Evolutionary conservation across 495 filamentous ascomycete species (phyloP), one percentile per base, ranked within the genome.

Genomic region (Rhypophila decipiens): DNA sequence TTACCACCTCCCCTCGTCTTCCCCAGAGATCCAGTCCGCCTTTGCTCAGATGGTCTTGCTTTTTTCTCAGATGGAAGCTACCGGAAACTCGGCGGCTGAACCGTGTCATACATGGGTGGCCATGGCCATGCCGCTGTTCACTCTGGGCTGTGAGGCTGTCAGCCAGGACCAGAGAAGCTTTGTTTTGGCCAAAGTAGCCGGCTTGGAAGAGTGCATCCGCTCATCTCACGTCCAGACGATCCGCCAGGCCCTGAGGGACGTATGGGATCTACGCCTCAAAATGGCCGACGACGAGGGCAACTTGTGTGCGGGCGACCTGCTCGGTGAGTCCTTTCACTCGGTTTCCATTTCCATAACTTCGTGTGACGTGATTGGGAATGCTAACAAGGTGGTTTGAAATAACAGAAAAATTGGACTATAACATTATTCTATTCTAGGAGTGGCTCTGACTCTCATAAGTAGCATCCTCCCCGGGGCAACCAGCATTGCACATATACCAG

Each of bases 61-160:
- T n/a, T 5, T 18, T 11, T 37, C 17, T 1, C 15, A n/a, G 2
- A 1, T 11, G 18, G 31, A 3, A 15, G 10, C 19, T 7, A 29
- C 23, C 12, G n/a, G 27, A 5, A 39, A 43, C 27, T 31, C n/a
- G n/a, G 39, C 12, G 29, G 47, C 5, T 29, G 39, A 11, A 37
- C 44, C 29, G 45, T 51, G 47, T 31, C 27, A 31, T 31, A 31
- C 27, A 31, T 56, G 53, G 53, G 53, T 56, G 4, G 53, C 53
- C 41, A 56, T 56, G 53, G 53, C 53, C 5, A 56, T 56, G 53
- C 53, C 53, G 1, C 27, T 56, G 1, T 56, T 56, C 24, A 56
- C 44, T 4, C 35, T 56, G 5, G 53, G 53, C 1, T 56, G 53
- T 21, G 53, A 56, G 44, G 53, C 53, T 0, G 38, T 44, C n/a